phyloP scores from a whole-genome alignment of 495 filamentous ascomycete genomes.

The Penicillium cosmopolitanum region DNA sequence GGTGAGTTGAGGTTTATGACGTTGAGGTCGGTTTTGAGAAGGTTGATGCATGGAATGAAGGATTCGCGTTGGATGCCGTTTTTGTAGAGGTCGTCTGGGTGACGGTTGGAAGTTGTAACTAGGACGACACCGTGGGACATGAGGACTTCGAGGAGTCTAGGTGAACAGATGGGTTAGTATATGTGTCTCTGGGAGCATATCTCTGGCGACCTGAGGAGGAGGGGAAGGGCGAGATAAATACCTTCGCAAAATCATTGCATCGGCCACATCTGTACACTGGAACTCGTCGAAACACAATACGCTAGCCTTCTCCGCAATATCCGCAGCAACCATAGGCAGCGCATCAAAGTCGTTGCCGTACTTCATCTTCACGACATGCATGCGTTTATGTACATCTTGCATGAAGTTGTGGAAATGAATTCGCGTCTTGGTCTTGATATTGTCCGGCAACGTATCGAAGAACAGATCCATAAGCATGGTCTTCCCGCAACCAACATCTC shows the following conservation, averaged over 20 bases:
- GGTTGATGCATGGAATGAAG: conserved; percentile 93
- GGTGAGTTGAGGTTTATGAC: conserved; percentile 94
- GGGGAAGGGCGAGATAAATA: neutral
- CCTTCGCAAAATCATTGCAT: conserved; percentile 95
- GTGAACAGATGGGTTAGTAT: neutral
- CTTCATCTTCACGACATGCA: conserved; percentile 87
- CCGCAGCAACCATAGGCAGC: conserved; percentile 88
- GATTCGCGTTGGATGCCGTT: conserved; percentile 96
- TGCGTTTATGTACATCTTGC: conserved; percentile 93
- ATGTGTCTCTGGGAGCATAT: neutral
- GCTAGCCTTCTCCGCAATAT: conserved; percentile 81
- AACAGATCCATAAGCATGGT: conserved; percentile 99
- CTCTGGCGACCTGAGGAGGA: neutral
- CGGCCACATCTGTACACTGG: conserved; percentile 97
- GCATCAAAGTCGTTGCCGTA: conserved; percentile 91
- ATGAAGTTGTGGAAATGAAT: conserved; percentile 99
- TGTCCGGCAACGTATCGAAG: conserved; percentile 85
- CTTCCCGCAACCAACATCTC: conserved; percentile 97
- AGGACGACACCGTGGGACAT: conserved; percentile 97
- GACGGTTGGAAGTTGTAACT: conserved; percentile 95
- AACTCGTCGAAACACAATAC: conserved; percentile 99
- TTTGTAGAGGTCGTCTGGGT: conserved; percentile 94
- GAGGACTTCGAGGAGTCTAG: conserved; percentile 78
- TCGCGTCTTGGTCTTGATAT: conserved; percentile 83
- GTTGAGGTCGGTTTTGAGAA: conserved; percentile 78